Percentiles rank a stretch among this genome's conserved stretches.
These are phyloP conservation scores for Penicillium digitatum DNA, from an alignment of 2,329 filamentous ascomycete species.

Conservation along the genomic window DNA sequence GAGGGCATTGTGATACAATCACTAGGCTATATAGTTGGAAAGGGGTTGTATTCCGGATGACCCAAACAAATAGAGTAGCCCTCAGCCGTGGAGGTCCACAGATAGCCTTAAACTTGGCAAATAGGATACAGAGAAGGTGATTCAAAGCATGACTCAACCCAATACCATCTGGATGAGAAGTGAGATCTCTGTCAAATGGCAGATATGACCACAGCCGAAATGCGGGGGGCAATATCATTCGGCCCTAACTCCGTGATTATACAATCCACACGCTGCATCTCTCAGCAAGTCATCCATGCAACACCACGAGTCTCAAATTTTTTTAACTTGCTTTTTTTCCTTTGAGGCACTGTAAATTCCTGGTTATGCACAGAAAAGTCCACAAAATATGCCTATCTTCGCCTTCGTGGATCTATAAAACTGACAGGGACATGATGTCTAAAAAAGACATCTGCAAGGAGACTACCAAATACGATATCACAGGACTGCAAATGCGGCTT, in stretches of 20 bases:
- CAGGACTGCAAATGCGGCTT: no score
- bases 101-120: neutral
- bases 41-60: neutral
- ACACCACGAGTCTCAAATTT: neutral
- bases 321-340: neutral
- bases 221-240: neutral
- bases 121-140: neutral
- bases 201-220: neutral
- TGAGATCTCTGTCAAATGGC: neutral
- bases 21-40: neutral
- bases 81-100: neutral
- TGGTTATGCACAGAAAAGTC: no score
- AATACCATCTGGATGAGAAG: neutral
- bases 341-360: neutral
- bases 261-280: neutral
- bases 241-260: neutral
- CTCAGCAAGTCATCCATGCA: neutral
- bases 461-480: no score
- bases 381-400: no score
- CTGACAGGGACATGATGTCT: no score
- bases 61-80: neutral
- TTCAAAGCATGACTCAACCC: neutral
- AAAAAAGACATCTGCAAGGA: no score
- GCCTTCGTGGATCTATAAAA: no score
- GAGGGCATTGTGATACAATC: conserved; percentile 29